phyloP scores from a whole-genome alignment of 495 filamentous ascomycete species.

The Aspergillus haitiensis region DNA sequence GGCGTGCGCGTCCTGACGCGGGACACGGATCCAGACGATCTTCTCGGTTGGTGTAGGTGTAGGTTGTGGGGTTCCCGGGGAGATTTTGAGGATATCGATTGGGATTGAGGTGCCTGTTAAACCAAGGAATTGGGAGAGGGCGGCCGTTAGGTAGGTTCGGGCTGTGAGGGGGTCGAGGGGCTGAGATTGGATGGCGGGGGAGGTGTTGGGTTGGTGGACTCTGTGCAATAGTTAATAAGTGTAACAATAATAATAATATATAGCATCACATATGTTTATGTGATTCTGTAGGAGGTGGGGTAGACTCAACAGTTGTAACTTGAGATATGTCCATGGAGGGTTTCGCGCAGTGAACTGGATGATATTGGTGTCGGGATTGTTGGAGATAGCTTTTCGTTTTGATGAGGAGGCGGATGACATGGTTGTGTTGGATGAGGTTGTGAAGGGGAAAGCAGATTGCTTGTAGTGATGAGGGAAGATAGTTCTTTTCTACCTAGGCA shows the following conservation, averaged over 20 bases:
- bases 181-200: slow-evolving; percentile 23
- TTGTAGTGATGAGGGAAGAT: background rate
- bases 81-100: slow-evolving; percentile 73
- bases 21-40: slow-evolving; percentile 73
- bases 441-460: background rate
- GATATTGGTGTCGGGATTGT: slow-evolving; percentile 21
- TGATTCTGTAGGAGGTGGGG: background rate
- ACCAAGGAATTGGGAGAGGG: slow-evolving; percentile 79
- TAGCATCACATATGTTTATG: background rate
- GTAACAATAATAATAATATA: background rate
- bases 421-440: slow-evolving; percentile 6
- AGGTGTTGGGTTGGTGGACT: slow-evolving; percentile 34
- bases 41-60: slow-evolving; percentile 14
- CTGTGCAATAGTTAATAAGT: slow-evolving; percentile 15
- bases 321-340: slow-evolving; percentile 52
- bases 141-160: slow-evolving; percentile 68
- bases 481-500: slow-evolving; percentile 5
- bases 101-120: slow-evolving; percentile 71
- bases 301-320: slow-evolving; percentile 41
- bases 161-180: slow-evolving; percentile 72
- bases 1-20: slow-evolving; percentile 62
- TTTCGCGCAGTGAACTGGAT: slow-evolving; percentile 47
- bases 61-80: background rate
- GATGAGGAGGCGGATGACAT: background rate
- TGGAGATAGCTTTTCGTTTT: slow-evolving; percentile 35